phyloP scores from a whole-genome alignment of 2,329 filamentous ascomycete genomes.

The Alternaria arbusti region DNA sequence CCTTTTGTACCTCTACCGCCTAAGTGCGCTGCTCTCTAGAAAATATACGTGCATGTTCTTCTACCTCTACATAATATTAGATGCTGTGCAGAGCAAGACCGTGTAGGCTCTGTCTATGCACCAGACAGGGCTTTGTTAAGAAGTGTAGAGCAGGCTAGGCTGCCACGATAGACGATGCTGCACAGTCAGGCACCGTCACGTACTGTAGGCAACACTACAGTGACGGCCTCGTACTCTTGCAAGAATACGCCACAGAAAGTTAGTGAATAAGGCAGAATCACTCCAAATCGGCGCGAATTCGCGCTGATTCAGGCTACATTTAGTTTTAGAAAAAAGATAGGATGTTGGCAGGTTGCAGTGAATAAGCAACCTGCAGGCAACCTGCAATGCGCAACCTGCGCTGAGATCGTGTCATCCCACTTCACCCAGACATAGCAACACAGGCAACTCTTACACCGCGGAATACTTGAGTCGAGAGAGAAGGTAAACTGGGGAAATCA shows the following conservation, averaged over 20 bases:
- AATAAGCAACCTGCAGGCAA: neutral
- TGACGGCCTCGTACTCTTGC: neutral
- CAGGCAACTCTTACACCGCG: rapidly evolving
- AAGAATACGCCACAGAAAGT: neutral
- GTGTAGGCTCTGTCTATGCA: neutral
- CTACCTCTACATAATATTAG: neutral
- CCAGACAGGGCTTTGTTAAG: neutral
- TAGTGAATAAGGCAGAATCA: neutral
- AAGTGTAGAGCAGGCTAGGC: neutral
- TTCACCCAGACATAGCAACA: neutral
- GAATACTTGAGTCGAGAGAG: neutral
- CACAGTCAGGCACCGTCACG: neutral
- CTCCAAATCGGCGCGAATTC: neutral
- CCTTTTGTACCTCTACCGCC: neutral
- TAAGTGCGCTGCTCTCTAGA: neutral
- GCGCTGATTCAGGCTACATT: neutral
- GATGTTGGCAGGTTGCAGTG: neutral
- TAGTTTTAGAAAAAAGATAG: neutral
- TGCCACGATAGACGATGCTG: neutral
- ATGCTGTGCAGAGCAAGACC: neutral
- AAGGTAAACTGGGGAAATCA: neutral
- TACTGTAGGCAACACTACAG: neutral
- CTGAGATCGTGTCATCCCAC: neutral
- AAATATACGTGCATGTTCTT: neutral
- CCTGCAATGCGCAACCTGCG: neutral